A percentile compares a stretch with the other conserved stretches of the same genome.
Evolutionary conservation across 2,329 filamentous ascomycete species (phyloP).

Genomic region (Aspergillus versicolor): DNA sequence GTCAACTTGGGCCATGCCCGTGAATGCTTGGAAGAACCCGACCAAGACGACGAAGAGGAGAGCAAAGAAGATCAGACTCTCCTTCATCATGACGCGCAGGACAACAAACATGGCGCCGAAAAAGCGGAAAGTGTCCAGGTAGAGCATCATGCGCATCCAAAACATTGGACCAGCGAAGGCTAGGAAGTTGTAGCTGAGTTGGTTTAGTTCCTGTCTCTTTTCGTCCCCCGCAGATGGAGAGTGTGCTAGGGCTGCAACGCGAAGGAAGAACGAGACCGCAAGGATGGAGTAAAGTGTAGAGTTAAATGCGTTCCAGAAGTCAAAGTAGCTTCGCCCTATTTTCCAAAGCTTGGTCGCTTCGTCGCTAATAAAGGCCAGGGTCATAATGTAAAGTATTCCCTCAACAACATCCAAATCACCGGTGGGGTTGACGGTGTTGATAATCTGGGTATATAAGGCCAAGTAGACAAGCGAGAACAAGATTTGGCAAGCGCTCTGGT

Average conservation of each 20-base stretch:
- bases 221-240: conserved; percentile 49
- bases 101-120: conserved; percentile 98
- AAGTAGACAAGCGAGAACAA: conserved; percentile 81
- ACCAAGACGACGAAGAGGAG: conserved; percentile 76
- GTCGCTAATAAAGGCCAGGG: conserved; percentile 84
- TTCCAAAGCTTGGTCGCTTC: conserved; percentile 90
- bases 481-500: conserved; percentile 89
- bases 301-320: conserved; percentile 98
- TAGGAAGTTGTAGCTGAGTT: conserved; percentile 87
- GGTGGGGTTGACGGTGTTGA: conserved; percentile 86
- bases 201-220: conserved; percentile 65
- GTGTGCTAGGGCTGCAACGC: conserved; percentile 74
- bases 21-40: conserved; percentile 86
- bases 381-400: conserved; percentile 84
- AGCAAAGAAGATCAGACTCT: conserved; percentile 94
- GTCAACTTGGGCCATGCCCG: conserved; percentile 84
- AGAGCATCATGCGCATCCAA: conserved; percentile 88
- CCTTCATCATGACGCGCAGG: conserved; percentile 91
- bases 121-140: conserved; percentile 89
- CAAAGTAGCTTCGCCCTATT: conserved; percentile 83
- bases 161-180: conserved; percentile 95
- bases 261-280: conserved; percentile 72
- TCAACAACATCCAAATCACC: conserved; percentile 85
- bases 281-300: conserved; percentile 76
- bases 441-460: conserved; percentile 79